Conservation (phyloP, 805 yeast genomes). For the Sugiyamaella chiloensis region DNA sequence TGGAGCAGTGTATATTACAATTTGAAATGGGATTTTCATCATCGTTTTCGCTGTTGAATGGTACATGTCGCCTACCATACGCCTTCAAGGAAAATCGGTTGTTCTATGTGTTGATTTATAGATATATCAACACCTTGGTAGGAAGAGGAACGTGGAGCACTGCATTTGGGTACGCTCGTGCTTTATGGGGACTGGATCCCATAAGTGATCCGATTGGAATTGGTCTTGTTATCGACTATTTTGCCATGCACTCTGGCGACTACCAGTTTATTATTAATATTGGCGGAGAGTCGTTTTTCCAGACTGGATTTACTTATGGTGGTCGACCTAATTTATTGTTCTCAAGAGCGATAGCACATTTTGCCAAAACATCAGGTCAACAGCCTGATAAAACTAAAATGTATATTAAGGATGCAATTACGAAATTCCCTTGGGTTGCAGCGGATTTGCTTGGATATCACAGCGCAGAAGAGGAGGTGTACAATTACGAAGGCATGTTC, state of each 20-base stretch:
- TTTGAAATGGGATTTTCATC: slow-evolving; percentile 71
- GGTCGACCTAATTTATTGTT: slow-evolving; percentile 65
- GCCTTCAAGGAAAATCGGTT: slow-evolving; percentile 72
- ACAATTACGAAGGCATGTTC: slow-evolving; percentile 10
- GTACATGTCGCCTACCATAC: slow-evolving; percentile 67
- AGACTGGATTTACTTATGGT: slow-evolving; percentile 59
- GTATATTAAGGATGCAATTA: slow-evolving; percentile 50
- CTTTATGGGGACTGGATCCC: slow-evolving; percentile 66
- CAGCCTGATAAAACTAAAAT: slow-evolving; percentile 41
- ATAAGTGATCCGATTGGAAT: slow-evolving; percentile 83
- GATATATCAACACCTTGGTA: slow-evolving; percentile 65
- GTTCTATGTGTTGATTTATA: slow-evolving; percentile 68
- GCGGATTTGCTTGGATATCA: slow-evolving; percentile 40
- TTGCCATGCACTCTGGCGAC: slow-evolving; percentile 64
- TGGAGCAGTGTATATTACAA: slow-evolving; percentile 74
- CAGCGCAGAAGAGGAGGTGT: slow-evolving; percentile 4
- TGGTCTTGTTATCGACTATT: slow-evolving; percentile 76
- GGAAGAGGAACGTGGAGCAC: slow-evolving; percentile 76
- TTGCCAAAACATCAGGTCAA: slow-evolving; percentile 33
- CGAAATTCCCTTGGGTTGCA: slow-evolving; percentile 57
- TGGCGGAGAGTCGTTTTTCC: slow-evolving; percentile 41
- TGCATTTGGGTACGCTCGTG: slow-evolving; percentile 71
- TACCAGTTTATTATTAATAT: slow-evolving; percentile 59
- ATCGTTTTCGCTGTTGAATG: slow-evolving; percentile 54
- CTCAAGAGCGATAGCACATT: slow-evolving; percentile 62